Base-by-base conservation (phyloP, 306 rosid species). In the Casuarina glauca region DNA sequence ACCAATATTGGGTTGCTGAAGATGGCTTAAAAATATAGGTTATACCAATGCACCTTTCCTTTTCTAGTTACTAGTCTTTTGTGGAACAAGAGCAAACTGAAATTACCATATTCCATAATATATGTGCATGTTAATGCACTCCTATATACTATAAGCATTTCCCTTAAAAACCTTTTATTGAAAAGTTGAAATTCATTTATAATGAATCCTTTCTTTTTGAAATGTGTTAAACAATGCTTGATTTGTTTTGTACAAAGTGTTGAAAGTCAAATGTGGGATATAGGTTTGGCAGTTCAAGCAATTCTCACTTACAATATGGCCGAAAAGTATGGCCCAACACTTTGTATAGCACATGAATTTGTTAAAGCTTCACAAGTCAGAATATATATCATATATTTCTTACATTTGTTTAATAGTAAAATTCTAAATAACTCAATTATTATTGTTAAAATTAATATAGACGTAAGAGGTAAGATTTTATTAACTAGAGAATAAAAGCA, bases 301-400 rank as follows among this genome's bases (percentile, higher is more conserved):
- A 83, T 90, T 73, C 77, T 86, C 26, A 32, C 82, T 15, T 84
- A 92, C 55, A 76, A 83, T 35, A 42, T 88, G 69, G 84, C 57
- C 67, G 88, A 90, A 53, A 89, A 88, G 78, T 84, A 75, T 32
- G 89, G 83, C 11, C 48, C 82, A 26, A 86, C 89, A 35, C 88
- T 90, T 70, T 46, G 79, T 17, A 90, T 83, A 83, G 90, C 95
- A 70, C 88, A 90, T 35, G 80, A 88, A 12, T 90, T 83, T 60
- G 32, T 88, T 46, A 90, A 88, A 83, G 90, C 88, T 79, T 88
- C 95, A 5, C 95, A 90, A 87, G 92, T 89, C 36, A 60, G 32
- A 69, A 57, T 5, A 38, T 54, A 50, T 71, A 1, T 15, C 42
- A 20, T 42, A 66, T 3, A 20, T 38, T 44, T 48, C 38, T 55